Conservation (phyloP, 345 rosid species). For the Bruguiera parviflora region DNA sequence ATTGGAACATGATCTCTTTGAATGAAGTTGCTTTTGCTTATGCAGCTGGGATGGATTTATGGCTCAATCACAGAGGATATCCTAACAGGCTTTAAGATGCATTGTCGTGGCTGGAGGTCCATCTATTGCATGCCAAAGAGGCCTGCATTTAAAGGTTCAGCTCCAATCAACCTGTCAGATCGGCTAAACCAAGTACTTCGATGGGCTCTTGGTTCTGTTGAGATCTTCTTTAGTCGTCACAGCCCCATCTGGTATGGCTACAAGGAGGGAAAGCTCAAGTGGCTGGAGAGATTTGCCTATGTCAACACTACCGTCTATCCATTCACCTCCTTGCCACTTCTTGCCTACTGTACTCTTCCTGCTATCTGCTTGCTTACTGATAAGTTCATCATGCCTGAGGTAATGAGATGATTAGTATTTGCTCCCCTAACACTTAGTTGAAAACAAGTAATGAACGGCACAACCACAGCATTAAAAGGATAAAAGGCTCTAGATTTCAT, state of each 20-base stretch:
- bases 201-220: conserved; percentile 99
- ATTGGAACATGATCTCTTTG: conserved; percentile 4
- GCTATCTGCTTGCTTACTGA: conserved; percentile 93
- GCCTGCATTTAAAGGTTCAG: conserved; percentile 95
- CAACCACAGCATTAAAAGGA: background rate
- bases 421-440: background rate
- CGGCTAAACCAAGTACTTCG: conserved; percentile 94
- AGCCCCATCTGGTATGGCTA: conserved; percentile 86
- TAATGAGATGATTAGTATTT: conserved; percentile 21
- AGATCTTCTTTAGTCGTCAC: conserved; percentile 93
- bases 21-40: conserved; percentile 15
- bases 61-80: conserved; percentile 98
- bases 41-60: conserved; percentile 96
- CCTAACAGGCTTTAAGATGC: conserved; percentile 97
- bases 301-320: conserved; percentile 92
- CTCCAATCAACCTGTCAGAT: conserved; percentile 92
- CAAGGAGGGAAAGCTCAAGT: conserved; percentile 88
- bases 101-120: conserved; percentile 97
- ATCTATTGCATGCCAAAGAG: conserved; percentile 92
- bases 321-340: conserved; percentile 84
- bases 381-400: conserved; percentile 98
- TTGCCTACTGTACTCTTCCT: conserved; percentile 87
- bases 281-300: conserved; percentile 92
- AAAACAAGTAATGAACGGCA: background rate
- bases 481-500: background rate